Conservation (phyloP, 2,329 filamentous ascomycete genomes). For the Aspergillus sp. region DNA sequence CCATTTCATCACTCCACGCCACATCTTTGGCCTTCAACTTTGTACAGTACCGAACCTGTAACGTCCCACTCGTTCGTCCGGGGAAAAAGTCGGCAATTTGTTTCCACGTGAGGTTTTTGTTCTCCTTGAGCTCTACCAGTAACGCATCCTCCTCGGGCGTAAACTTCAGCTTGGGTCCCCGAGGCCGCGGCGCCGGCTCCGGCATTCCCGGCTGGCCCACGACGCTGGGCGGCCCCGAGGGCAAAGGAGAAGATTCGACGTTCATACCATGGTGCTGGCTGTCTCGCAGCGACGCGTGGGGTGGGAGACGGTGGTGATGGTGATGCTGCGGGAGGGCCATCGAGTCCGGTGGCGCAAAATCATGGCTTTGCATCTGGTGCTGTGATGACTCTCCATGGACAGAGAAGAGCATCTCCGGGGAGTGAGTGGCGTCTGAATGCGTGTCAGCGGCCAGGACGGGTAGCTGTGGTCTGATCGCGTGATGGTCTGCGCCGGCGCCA, state of each 20-base stretch:
- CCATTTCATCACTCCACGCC: conserved; percentile 90
- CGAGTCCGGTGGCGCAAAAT: conserved; percentile 40
- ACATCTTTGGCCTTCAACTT: conserved; percentile 93
- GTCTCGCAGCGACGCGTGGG: conserved; percentile 66
- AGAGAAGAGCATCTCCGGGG: conserved; percentile 36
- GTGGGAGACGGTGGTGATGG: conserved; percentile 78
- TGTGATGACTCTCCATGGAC: conserved; percentile 31
- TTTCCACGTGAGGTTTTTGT: conserved; percentile 93
- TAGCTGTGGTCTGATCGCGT: conserved; percentile 28
- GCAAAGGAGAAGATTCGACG: conserved; percentile 41
- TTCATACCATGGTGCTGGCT: conserved; percentile 63
- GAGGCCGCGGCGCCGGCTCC: conserved; percentile 72
- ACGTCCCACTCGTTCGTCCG: conserved; percentile 80
- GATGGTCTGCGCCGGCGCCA: conserved; percentile 24
- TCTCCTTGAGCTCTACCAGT: conserved; percentile 87
- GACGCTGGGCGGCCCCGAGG: conserved; percentile 72
- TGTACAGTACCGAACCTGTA: conserved; percentile 93
- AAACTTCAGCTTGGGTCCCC: conserved; percentile 90
- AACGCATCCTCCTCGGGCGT: conserved; percentile 87
- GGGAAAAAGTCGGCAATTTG: conserved; percentile 97
- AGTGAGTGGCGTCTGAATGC: conserved; percentile 29
- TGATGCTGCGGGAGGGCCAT: conserved; percentile 59
- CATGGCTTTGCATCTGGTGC: conserved; percentile 29
- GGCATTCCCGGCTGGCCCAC: conserved; percentile 89
- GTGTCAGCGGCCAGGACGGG: conserved; percentile 33